Evolutionary conservation across 257 asterid genomes (phyloP), one percentile per base, ranked within the genome.

Genomic region (Salvia hispanica): DNA sequence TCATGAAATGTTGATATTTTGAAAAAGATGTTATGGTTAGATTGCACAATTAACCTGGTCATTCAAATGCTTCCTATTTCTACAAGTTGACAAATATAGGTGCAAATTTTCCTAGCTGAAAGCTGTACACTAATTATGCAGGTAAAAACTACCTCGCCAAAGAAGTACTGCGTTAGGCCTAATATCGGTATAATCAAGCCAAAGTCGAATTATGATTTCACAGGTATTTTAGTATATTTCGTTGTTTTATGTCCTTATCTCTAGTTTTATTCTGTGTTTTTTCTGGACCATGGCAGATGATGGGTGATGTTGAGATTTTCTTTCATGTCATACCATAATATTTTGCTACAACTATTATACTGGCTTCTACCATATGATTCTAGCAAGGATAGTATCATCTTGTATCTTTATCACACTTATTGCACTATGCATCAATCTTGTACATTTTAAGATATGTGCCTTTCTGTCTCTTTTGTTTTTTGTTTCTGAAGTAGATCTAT

Each of bases 61-160:
- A 61, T 48, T n/a, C 1, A 52, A 54, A 15, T 63, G 4, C 44
- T 69, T 40, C 14, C 46, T 37, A 44, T 21, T 51, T 73, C 28
- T 63, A 47, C 3, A 33, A 72, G 52, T 58, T 70, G 13, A 63
- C 52, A 12, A 48, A 63, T 51, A 40, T 9, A 54, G 61, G 46
- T 56, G 8, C 7, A 33, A 11, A 15, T 54, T 14, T 55, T 61
- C 58, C 48, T 53, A 45, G 52, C 16, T 64, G 56, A 51, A 57
- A 72, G 48, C 12, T 44, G 55, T 50, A 61, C 33, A 59, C 34
- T 69, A 43, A 57, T 72, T 77, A 55, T 82, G 73, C 86, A 91
- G 98, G 95, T 91, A 55, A 91, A 89, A 79, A 91, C 98, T 54
- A 91, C 98, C 62, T 89, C 98, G 11, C 98, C 96, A 15, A 91